Evolutionary conservation across 1,284 basidiomycete species (phyloP).

Genomic region (Thecaphora thlaspeos): DNA sequence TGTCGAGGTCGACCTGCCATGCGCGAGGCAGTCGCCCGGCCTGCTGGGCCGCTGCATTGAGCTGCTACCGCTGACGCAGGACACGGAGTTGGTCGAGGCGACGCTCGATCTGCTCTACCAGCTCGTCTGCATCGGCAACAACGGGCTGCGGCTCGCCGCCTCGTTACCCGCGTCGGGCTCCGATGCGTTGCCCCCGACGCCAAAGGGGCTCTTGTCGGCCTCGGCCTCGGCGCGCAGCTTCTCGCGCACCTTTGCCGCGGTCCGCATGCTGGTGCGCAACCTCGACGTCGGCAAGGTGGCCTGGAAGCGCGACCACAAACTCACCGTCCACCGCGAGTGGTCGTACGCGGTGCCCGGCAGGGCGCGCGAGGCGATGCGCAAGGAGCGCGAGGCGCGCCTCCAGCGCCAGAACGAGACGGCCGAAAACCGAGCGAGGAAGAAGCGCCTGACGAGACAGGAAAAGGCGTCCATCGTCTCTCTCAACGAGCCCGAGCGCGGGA

Average conservation of each 20-base stretch:
- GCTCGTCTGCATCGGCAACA: constrained; percentile 43
- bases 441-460: constrained; percentile 33
- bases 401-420: constrained; percentile 22
- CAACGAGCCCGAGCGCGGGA: constrained; percentile 45
- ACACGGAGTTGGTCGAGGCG: constrained; percentile 48
- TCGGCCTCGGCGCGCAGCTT: neutral
- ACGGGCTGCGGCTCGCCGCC: constrained; percentile 23
- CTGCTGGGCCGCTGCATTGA: constrained; percentile 43
- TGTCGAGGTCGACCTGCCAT: constrained; percentile 24
- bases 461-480: constrained; percentile 21
- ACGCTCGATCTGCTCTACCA: constrained; percentile 51
- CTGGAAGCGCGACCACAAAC: constrained; percentile 38
- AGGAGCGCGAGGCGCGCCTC: constrained; percentile 26
- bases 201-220: neutral
- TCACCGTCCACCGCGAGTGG: constrained; percentile 27
- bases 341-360: constrained; percentile 14
- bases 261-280: constrained; percentile 39
- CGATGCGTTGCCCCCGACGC: neutral
- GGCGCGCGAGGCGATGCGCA: constrained; percentile 8
- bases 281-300: constrained; percentile 37
- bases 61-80: constrained; percentile 45
- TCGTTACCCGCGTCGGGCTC: too few species aligned
- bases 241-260: constrained; percentile 8
- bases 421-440: constrained; percentile 28
- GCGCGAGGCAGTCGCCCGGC: constrained; percentile 27